Percentiles rank a stretch among this genome's conserved stretches.
These are phyloP conservation scores for Sarcodon sp. DNA, from an alignment of 768 basidiomycete genomes.

Conservation along the genomic window DNA sequence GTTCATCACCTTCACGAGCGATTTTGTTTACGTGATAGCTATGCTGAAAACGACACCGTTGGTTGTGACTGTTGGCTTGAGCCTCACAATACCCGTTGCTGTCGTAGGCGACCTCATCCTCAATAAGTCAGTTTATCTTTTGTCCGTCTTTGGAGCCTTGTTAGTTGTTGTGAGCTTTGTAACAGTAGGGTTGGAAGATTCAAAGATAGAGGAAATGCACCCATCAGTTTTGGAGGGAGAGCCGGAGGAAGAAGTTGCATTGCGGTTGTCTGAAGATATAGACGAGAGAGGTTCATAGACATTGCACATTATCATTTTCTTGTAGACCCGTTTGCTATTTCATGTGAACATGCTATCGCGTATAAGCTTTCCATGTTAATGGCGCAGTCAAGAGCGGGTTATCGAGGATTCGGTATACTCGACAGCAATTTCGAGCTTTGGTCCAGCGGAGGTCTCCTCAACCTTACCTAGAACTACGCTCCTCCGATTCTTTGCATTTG, in stretches of 20 bases:
- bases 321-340: no score
- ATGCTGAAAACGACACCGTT: conserved; percentile 97
- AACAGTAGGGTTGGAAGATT: conserved; percentile 50
- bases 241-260: neutral
- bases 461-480: conserved; percentile 6
- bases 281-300: neutral
- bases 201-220: conserved; percentile 12
- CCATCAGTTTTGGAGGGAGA: neutral
- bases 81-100: conserved; percentile 87
- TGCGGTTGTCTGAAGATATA: neutral
- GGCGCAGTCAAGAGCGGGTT: neutral
- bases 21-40: conserved; percentile 77
- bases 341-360: neutral
- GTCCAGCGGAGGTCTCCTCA: conserved; percentile 11
- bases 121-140: conserved; percentile 36
- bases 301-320: no score
- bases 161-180: conserved; percentile 72
- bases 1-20: conserved; percentile 71
- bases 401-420: conserved; percentile 13
- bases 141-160: conserved; percentile 62
- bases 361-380: neutral
- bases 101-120: conserved; percentile 71
- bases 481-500: conserved; percentile 8
- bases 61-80: conserved; percentile 86
- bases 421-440: conserved; percentile 25